Conservation (phyloP, 495 filamentous ascomycete species). For the Pyrenopolyporus hunteri region DNA sequence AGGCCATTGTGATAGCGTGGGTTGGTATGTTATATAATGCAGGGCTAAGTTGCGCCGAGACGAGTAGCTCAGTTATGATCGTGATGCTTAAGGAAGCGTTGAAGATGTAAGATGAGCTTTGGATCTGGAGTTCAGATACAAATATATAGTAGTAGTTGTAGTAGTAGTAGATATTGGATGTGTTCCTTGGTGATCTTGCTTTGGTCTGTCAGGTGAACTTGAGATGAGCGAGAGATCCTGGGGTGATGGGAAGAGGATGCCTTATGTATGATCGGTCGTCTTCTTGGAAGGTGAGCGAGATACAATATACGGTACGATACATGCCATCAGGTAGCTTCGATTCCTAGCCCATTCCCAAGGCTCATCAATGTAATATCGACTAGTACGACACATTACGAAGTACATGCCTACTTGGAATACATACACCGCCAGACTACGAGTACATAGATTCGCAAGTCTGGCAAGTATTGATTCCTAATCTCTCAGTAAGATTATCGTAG, state of each 20-base stretch:
- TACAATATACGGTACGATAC: conserved; percentile 4
- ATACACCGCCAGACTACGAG: conserved; percentile 28
- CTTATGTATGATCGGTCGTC: conserved; percentile 50
- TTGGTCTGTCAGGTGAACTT: conserved; percentile 30
- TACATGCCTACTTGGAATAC: conserved; percentile 2
- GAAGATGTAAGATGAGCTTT: conserved; percentile 10
- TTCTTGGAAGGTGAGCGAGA: conserved; percentile 22
- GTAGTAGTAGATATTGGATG: no score
- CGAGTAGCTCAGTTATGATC: no score
- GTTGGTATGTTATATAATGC: background rate
- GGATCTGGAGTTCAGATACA: background rate
- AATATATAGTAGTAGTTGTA: background rate
- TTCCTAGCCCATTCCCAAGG: conserved; percentile 26
- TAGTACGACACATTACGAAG: conserved; percentile 20
- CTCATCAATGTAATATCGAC: conserved; percentile 23
- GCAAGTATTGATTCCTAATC: conserved; percentile 30
- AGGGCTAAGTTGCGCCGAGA: background rate
- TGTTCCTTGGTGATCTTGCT: conserved; percentile 6
- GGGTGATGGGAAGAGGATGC: conserved; percentile 45
- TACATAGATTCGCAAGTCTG: conserved; percentile 21
- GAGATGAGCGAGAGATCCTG: conserved; percentile 24
- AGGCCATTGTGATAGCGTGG: conserved; percentile 61
- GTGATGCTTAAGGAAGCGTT: no score
- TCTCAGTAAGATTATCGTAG: conserved; percentile 33
- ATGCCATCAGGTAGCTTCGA: no score